Conservation (phyloP, 805 yeast genomes). For the Lachancea nothofagi region DNA sequence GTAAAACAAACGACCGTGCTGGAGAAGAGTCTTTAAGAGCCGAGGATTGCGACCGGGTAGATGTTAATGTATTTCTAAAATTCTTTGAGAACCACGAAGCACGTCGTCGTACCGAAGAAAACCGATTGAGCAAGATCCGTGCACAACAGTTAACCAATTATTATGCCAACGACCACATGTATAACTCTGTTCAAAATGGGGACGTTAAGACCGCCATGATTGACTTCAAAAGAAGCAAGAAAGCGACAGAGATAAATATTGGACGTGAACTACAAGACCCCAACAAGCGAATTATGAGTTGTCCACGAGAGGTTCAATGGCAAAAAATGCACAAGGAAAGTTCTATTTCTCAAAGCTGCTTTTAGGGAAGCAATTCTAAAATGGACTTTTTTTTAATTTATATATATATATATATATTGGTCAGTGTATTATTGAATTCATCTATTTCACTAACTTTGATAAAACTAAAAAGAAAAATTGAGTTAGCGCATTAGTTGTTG, state of each 20-base stretch:
- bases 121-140: conserved; percentile 31
- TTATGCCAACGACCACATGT: conserved; percentile 21
- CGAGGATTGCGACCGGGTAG: conserved; percentile 36
- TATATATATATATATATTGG: no score
- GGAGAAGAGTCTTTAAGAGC: conserved; percentile 36
- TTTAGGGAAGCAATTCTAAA: no score
- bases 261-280: conserved; percentile 10
- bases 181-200: conserved; percentile 10
- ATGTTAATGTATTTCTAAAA: conserved; percentile 33
- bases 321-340: conserved; percentile 1
- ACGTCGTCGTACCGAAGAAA: conserved; percentile 32
- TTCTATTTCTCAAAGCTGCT: conserved; percentile 1
- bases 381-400: no score
- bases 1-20: conserved; percentile 32
- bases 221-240: conserved; percentile 18
- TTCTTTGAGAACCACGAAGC: conserved; percentile 36
- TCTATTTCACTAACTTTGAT: neutral
- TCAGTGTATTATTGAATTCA: no score
- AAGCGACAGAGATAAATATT: conserved; percentile 19
- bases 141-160: conserved; percentile 37
- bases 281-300: neutral
- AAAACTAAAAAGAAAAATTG: neutral
- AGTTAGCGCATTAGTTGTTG: conserved; percentile 17
- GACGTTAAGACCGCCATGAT: conserved; percentile 15
- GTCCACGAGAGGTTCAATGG: conserved; percentile 3